Base-by-base conservation (phyloP, 2,329 filamentous ascomycete species). In the Phaeosphaeria sp. region DNA sequence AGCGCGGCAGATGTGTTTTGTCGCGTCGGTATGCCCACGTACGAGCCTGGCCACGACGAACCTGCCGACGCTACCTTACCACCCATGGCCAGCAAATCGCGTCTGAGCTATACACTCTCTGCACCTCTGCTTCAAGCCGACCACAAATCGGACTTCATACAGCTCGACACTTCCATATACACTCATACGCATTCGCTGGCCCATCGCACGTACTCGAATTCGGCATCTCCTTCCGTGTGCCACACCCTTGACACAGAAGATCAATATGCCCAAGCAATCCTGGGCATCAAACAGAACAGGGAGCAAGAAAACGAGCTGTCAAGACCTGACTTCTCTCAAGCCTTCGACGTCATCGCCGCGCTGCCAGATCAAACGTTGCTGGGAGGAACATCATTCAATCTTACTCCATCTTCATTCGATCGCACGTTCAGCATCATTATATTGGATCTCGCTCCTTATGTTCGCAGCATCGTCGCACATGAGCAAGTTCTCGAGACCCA, bases 371-470 rank as follows among this genome's bases (percentile, higher is more conserved):
- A 69, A 7, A 68, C 78, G 17, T 62, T 70, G 15, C 64, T 68
- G n/a, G 51, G 69, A 20, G 66, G 61, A 20, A 65, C 70, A 27
- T 72, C 77, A 1, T 75, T 71, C 18, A 81, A 81, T 44, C 81
- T 92, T 1, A 86, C 87, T 33, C 83, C 90, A 0, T 93, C 91
- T 0, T 87, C 90, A 0, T 92, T 97, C 64, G 92, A 97, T 67
- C 87, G 91, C 44, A 87, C 87, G 0, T 79, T 90, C 67, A 74
- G 77, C 0, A 81, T 89, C 20, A 86, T 97, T 30, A 83, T 86
- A 0, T 80, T 89, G 13, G 95, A 99, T 62, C 82, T 98, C 1
- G 93, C 93, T 0, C 95, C 96, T 0, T 98, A 92, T 74, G 86
- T 98, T n/a, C 90, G 96, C 11, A 84, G 85, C 39, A 98, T 99